Evolutionary conservation across 306 rosid genomes (phyloP).

Genomic region (Geum urbanum): DNA sequence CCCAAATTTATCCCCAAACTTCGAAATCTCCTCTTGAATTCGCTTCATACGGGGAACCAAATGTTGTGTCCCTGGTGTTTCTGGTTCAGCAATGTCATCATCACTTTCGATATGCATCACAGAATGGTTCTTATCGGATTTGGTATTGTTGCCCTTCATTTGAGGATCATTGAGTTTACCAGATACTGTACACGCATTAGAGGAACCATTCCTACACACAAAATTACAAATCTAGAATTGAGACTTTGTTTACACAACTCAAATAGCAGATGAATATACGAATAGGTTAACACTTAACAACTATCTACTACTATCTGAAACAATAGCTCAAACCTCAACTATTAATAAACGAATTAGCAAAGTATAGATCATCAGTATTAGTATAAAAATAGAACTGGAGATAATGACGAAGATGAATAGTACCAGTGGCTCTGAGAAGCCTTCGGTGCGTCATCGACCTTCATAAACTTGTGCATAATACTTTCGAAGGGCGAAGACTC

Average conservation of each 20-base stretch:
- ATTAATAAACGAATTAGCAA: not conserved
- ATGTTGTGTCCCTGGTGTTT: slow-evolving; percentile 70
- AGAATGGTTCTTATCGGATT: slow-evolving; percentile 28
- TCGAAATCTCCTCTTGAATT: slow-evolving; percentile 45
- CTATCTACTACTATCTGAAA: not conserved
- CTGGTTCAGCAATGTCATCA: slow-evolving; percentile 52
- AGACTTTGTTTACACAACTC: not conserved
- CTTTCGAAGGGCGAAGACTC: slow-evolving; percentile 62
- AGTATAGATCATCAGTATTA: slow-evolving; percentile 22
- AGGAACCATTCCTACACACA: slow-evolving; percentile 43
- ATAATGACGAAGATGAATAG: no score
- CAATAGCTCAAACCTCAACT: not conserved
- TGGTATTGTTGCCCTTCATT: slow-evolving; percentile 20
- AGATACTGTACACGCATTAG: slow-evolving; percentile 21
- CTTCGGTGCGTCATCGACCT: slow-evolving; percentile 40
- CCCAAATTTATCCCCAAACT: slow-evolving; percentile 26
- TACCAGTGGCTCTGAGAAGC: slow-evolving; percentile 50
- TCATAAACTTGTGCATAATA: slow-evolving; percentile 75
- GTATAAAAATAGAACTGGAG: no score
- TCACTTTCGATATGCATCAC: slow-evolving; percentile 30
- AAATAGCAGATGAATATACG: not conserved
- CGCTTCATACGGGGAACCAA: slow-evolving; percentile 57
- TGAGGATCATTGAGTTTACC: slow-evolving; percentile 22
- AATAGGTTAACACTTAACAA: not conserved
- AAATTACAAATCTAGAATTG: not conserved